Percentiles rank a stretch among this genome's conserved stretches.
Evolutionary conservation across 1,284 basidiomycete species (phyloP).

Genomic region (Ustilago loliicola): DNA sequence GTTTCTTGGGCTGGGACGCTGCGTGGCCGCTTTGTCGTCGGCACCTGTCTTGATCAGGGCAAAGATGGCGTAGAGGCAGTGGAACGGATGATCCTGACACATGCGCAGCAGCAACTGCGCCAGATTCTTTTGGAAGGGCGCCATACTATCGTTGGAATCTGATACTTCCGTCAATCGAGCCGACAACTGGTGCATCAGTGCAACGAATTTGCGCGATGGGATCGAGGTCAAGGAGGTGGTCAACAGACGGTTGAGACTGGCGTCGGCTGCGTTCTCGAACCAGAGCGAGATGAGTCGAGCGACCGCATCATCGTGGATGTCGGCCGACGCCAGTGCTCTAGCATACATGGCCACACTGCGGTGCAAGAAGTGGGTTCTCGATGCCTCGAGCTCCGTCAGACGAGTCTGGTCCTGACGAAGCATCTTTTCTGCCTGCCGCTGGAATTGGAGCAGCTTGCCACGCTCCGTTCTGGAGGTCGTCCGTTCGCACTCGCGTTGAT

Average conservation of each 20-base stretch:
- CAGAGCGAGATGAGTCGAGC: constrained; percentile 90
- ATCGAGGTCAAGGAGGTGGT: constrained; percentile 75
- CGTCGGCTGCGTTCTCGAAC: constrained; percentile 84
- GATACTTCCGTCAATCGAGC: constrained; percentile 76
- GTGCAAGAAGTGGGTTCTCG: constrained; percentile 76
- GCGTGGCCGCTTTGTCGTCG: constrained; percentile 34
- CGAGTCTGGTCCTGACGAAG: constrained; percentile 48
- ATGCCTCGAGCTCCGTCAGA: constrained; percentile 40
- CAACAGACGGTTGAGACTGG: constrained; percentile 75
- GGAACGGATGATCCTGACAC: constrained; percentile 91
- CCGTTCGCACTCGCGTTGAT: constrained; percentile 72
- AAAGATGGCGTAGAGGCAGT: constrained; percentile 90
- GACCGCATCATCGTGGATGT: constrained; percentile 80
- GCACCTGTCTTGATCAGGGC: constrained; percentile 72
- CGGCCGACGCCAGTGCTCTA: constrained; percentile 78
- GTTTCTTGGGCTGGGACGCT: constrained; percentile 20
- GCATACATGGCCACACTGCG: constrained; percentile 88
- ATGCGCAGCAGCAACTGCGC: constrained; percentile 80
- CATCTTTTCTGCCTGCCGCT: constrained; percentile 52
- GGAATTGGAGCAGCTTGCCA: constrained; percentile 35
- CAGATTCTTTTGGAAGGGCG: constrained; percentile 77
- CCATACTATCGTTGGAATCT: constrained; percentile 67
- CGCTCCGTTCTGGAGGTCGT: constrained; percentile 28
- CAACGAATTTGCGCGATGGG: constrained; percentile 90
- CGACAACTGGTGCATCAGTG: constrained; percentile 90